Percentiles rank a stretch among this genome's conserved stretches.
phyloP scores from a whole-genome alignment of 2,329 filamentous ascomycete genomes.

The Coniosporium tulheliwenetii region DNA sequence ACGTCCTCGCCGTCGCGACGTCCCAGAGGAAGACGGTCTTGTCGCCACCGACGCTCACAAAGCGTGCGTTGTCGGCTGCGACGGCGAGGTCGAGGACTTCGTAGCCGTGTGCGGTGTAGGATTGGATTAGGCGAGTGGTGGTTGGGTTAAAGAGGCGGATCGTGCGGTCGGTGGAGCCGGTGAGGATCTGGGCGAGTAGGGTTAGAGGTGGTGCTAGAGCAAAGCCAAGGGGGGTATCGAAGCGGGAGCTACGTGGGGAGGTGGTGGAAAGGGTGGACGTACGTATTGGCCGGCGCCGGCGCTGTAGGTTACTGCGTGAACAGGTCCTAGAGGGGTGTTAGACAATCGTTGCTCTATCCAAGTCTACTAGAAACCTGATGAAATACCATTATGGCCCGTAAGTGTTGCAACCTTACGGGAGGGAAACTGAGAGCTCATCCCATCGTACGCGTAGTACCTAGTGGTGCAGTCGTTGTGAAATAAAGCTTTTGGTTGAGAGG shows the following conservation, averaged over 20 bases:
- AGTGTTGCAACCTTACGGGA: conserved; percentile 22
- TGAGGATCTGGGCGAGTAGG: conserved; percentile 39
- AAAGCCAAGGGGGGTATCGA: background rate
- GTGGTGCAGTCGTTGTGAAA: background rate
- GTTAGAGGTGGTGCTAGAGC: background rate
- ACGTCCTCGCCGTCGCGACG: conserved; percentile 63
- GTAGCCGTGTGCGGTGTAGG: conserved; percentile 81
- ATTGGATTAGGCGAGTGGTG: conserved; percentile 52
- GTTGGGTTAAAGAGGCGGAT: conserved; percentile 69
- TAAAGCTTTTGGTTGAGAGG: background rate
- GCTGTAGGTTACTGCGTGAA: conserved; percentile 35
- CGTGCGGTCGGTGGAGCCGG: conserved; percentile 69
- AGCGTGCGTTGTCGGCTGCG: conserved; percentile 59
- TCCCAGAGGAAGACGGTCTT: conserved; percentile 91
- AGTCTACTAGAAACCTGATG: background rate
- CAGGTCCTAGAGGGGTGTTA: conserved; percentile 17
- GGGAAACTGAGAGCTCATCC: conserved; percentile 23
- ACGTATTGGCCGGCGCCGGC: conserved; percentile 31
- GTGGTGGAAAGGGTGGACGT: conserved; percentile 4
- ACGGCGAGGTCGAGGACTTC: conserved; percentile 73
- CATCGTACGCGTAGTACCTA: conserved; percentile 5
- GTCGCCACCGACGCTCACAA: conserved; percentile 80
- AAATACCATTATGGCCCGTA: conserved; percentile 21
- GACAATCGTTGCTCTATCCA: conserved; percentile 1
- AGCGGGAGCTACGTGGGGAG: background rate